These are phyloP conservation scores for Volvox africanus DNA, from an alignment of 139 green algal species.

Conservation along the genomic window DNA sequence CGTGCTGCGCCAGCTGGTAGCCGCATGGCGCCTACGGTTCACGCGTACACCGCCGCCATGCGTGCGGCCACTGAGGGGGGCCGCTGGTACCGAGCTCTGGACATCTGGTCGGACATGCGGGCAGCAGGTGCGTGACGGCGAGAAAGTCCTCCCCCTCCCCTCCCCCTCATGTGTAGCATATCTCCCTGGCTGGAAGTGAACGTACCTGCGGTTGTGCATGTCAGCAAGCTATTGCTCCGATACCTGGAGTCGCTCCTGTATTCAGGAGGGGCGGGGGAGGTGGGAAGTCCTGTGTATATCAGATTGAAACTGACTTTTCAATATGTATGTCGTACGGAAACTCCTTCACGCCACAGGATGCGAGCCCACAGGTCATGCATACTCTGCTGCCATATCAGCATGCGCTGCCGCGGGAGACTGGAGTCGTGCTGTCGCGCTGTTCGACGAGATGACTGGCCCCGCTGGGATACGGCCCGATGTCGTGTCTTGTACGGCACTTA, in stretches of 20 bases:
- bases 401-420: constrained; percentile 84
- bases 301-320: too few relatives aligned
- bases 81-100: constrained; percentile 72
- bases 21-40: constrained; percentile 80
- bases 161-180: too few relatives aligned
- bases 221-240: too few relatives aligned
- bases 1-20: constrained; percentile 54
- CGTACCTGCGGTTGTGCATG: too few relatives aligned
- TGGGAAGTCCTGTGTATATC: too few relatives aligned
- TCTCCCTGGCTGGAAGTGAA: too few relatives aligned
- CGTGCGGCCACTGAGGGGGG: constrained; percentile 84
- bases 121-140: constrained; percentile 47
- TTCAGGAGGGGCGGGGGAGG: too few relatives aligned
- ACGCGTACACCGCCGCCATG: constrained; percentile 92
- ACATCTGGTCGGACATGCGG: constrained; percentile 89
- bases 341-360: background rate
- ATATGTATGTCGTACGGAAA: too few relatives aligned
- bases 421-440: constrained; percentile 80
- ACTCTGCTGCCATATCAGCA: constrained; percentile 85
- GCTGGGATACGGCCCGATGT: constrained; percentile 85
- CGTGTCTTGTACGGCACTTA: constrained; percentile 90
- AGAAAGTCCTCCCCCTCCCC: too few relatives aligned
- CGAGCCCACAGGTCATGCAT: constrained; percentile 76
- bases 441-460: constrained; percentile 86
- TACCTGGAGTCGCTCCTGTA: too few relatives aligned